Base-by-base conservation (phyloP, 495 filamentous ascomycete genomes). In the Parachaetomium inaequale region DNA sequence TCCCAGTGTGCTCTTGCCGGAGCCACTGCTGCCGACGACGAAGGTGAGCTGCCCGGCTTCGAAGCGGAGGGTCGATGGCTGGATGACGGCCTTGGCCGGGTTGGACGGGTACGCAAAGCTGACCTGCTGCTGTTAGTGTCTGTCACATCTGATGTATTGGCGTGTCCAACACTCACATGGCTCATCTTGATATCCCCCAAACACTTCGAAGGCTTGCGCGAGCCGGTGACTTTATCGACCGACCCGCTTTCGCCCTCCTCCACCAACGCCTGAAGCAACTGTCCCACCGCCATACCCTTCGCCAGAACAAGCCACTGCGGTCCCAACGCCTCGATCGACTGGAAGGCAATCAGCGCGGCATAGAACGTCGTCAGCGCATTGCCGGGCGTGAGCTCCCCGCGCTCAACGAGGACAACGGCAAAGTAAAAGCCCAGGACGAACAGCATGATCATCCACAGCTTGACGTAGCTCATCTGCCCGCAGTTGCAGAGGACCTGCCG, bases 351-450 rank as follows among this genome's bases (percentile, higher is more conserved):
- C 43, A 96, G 77, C 28, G 86, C 89, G 15, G 88, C 84, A 81
- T 91, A 95, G 63, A 97, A 96, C 0, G 91, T 89, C 3, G 91
- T 93, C 47, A 96, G 70, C 19, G 96, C 84, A 51, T 87, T 79
- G 7, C 88, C 93, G 0, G 91, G 76, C 1, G 57, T 66, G 15
- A 80, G 80, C 42, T 84, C 38, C 7, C 75, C 74, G 8, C 75
- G 70, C 12, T 74, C 74, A 21, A 92, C 84, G 7, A 96, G 78
- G 1, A 81, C 73, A 54, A 86, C 84, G 0, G 92, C 93, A 71
- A 92, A 96, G 85, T 90, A 97, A 66, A 98, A 97, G 0, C 93
- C 93, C 66, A 92, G 84, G 1, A 96, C 88, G 59, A 98, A 96
- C 75, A 98, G 88, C 3, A 80, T 79, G 17, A 92, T 82, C 36